Base-by-base conservation (phyloP, 768 basidiomycete species). In the Sistotremastrum suecicum region DNA sequence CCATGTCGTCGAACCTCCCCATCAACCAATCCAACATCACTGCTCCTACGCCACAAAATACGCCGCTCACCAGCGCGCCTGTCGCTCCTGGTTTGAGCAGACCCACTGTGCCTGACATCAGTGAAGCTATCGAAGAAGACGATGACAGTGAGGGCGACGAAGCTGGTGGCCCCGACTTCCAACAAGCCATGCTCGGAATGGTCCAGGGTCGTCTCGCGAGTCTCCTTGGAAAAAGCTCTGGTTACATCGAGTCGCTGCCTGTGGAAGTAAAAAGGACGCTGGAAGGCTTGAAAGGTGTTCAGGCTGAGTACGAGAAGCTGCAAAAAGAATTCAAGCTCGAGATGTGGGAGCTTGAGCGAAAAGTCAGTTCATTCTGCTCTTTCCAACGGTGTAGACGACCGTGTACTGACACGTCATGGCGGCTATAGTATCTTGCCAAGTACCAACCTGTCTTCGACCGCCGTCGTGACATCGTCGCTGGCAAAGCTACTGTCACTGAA, bases 11-110 rank as follows among this genome's bases (percentile, higher is more conserved):
- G 58, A 78, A 69, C 58, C 62, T 86, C 44, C 74, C 78, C 55
- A 84, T 86, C 60, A 59, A 53, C 42, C 63, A 66, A 39, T 60
- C 64, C 46, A 75, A 75, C 63, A 66, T 80, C 29, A 80, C 83
- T 3, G 89, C 90, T n/a, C 89, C 90, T 5, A 95, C 90, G 10
- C 90, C 90, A 28, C 84, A 87, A 68, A 94, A 95, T 66, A 94
- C 91, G 3, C 91, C 90, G 7, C 66, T 89, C 50, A 78, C 68
- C 45, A 76, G 84, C 53, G 84, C 85, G 8, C 87, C 88, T 46
- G 81, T 94, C 63, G 72, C 80, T 1, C 63, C 65, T 28, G 84
- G 81, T 46, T 71, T 91, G 49, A 90, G 88, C 40, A 78, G 86
- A 55, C 91, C 91, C 6, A 82, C 84, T 2, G 84, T 88, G 43